Conservation (phyloP, 2,329 filamentous ascomycete species). For the Botrytis elliptica region DNA sequence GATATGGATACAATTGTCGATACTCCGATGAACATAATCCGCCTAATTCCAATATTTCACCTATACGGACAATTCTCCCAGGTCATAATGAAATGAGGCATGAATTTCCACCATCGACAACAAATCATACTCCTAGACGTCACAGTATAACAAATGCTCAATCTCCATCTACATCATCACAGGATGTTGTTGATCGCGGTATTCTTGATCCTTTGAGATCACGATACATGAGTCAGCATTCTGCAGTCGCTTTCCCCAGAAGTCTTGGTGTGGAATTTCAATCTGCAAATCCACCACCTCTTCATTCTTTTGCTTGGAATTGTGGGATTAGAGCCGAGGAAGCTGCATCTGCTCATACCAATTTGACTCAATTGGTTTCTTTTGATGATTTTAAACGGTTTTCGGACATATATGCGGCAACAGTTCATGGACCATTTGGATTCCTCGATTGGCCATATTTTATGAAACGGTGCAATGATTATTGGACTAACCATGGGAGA, state of each 20-base stretch:
- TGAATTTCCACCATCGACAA: neutral
- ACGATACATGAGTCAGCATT: slow-evolving; percentile 34
- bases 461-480: slow-evolving; percentile 34
- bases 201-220: slow-evolving; percentile 18
- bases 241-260: slow-evolving; percentile 39
- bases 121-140: neutral
- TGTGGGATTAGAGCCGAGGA: slow-evolving; percentile 36
- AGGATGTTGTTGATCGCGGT: slow-evolving; percentile 25
- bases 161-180: slow-evolving; percentile 17
- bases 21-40: slow-evolving; percentile 23
- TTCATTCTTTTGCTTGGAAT: slow-evolving; percentile 43
- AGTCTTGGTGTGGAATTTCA: slow-evolving; percentile 39
- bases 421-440: slow-evolving; percentile 39
- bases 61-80: neutral
- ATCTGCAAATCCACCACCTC: slow-evolving; percentile 38
- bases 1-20: slow-evolving; percentile 32
- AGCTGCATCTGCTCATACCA: slow-evolving; percentile 24
- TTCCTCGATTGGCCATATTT: slow-evolving; percentile 38
- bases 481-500: slow-evolving; percentile 36
- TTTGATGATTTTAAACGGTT: slow-evolving; percentile 15
- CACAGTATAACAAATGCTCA: neutral
- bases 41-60: neutral
- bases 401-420: slow-evolving; percentile 36
- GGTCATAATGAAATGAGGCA: neutral
- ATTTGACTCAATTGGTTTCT: slow-evolving; percentile 30